phyloP scores from a whole-genome alignment of 371 early-diverging fungal species.

The Paramicrosporidium saccamoebae region DNA sequence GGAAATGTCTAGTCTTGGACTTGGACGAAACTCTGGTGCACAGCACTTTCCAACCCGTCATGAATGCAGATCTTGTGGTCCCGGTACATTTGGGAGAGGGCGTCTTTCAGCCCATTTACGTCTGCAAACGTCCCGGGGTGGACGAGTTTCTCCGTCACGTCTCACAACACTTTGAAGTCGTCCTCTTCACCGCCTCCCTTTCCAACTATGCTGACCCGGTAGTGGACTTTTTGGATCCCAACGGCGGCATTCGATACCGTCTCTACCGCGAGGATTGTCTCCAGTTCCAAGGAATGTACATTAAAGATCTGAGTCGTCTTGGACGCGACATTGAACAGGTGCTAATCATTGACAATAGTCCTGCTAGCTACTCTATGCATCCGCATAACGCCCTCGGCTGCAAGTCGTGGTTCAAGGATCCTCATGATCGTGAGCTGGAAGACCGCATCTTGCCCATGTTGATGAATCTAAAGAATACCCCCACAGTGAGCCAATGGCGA shows the following conservation, averaged over 20 bases:
- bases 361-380: constrained; percentile 13
- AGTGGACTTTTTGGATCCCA: constrained; percentile 55
- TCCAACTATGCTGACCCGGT: constrained; percentile 93
- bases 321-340: constrained; percentile 20
- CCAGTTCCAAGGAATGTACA: constrained; percentile 72
- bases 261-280: constrained; percentile 85
- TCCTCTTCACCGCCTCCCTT: constrained; percentile 78
- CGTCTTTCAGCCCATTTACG: constrained; percentile 66
- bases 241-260: constrained; percentile 45
- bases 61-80: constrained; percentile 8
- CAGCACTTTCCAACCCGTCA: constrained; percentile 20
- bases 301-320: constrained; percentile 43
- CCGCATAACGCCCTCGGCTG: constrained; percentile 16
- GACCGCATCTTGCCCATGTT: constrained; percentile 50
- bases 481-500: too few species aligned
- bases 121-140: constrained; percentile 75
- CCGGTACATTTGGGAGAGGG: constrained; percentile 33
- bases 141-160: constrained; percentile 57
- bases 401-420: constrained; percentile 15
- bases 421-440: constrained; percentile 12
- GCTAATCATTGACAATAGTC: constrained; percentile 30
- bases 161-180: constrained; percentile 62
- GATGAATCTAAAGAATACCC: constrained; percentile 39
- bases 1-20: constrained; percentile 53
- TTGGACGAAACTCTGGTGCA: constrained; percentile 55